phyloP scores from a whole-genome alignment of 225 moss, liverwort and hornwort species.

The Bryoerythrophyllum caledonicum region DNA sequence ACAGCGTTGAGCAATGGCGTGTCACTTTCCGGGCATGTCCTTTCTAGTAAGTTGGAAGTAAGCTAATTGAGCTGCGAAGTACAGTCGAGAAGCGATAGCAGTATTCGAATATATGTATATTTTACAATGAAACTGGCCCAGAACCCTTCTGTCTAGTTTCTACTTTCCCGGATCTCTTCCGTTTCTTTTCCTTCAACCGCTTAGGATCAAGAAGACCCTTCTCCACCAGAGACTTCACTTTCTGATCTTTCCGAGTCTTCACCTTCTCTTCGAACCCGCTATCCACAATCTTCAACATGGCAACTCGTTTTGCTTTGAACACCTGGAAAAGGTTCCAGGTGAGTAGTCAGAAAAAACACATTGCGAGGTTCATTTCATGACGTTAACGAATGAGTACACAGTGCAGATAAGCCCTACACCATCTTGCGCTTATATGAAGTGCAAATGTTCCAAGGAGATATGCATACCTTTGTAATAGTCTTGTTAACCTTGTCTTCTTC shows the following conservation, averaged over 20 bases:
- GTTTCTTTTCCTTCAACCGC: constrained; percentile 44
- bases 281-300: constrained; percentile 81
- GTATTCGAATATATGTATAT: neutral
- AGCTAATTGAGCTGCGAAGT: constrained; percentile 2
- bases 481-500: constrained; percentile 86
- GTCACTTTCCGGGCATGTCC: neutral
- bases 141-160: constrained; percentile 22
- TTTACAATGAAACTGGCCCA: neutral
- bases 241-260: constrained; percentile 77
- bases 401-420: neutral
- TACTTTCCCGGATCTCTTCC: constrained; percentile 37
- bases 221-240: constrained; percentile 58
- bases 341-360: neutral
- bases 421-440: neutral
- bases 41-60: neutral
- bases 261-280: constrained; percentile 97
- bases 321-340: constrained; percentile 35
- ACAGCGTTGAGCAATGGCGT: constrained; percentile 11
- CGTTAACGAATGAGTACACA: neutral
- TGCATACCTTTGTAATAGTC: constrained; percentile 75
- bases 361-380: neutral
- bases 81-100: neutral
- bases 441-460: neutral
- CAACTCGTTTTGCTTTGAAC: constrained; percentile 89
- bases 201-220: constrained; percentile 52